Evolutionary conservation across 768 basidiomycete species (phyloP).

Genomic region (Leccinum boreale): DNA sequence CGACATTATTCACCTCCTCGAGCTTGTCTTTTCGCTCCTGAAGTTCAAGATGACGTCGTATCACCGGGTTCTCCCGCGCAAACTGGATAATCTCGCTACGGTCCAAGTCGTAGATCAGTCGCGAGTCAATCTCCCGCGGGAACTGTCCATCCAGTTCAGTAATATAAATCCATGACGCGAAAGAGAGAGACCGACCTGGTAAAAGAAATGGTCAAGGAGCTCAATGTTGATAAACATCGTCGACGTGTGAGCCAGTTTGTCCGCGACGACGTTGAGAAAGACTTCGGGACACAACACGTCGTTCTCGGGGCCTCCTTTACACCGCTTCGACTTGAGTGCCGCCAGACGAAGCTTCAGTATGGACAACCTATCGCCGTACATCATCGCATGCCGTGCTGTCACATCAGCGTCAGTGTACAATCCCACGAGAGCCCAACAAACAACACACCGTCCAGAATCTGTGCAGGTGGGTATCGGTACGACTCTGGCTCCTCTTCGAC

Average conservation of each 20-base stretch:
- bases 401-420: conserved; percentile 2
- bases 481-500: conserved; percentile 55
- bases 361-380: conserved; percentile 77
- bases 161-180: neutral
- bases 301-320: conserved; percentile 81
- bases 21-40: conserved; percentile 98
- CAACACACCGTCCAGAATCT: conserved; percentile 83
- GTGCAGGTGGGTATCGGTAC: conserved; percentile 88
- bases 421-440: neutral
- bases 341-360: conserved; percentile 84
- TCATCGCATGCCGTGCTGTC: conserved; percentile 86
- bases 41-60: conserved; percentile 83
- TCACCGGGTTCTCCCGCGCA: conserved; percentile 91
- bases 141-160: conserved; percentile 51
- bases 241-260: conserved; percentile 93
- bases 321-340: conserved; percentile 86
- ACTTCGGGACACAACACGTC: conserved; percentile 94
- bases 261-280: conserved; percentile 94
- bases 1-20: conserved; percentile 64
- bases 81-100: conserved; percentile 86
- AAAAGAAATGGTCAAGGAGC: conserved; percentile 96
- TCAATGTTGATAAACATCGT: conserved; percentile 99
- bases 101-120: conserved; percentile 90
- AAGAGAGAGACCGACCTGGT: conserved; percentile 60
- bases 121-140: conserved; percentile 95